phyloP scores from a whole-genome alignment of 768 basidiomycete genomes.

The Lactarius deliciosus region DNA sequence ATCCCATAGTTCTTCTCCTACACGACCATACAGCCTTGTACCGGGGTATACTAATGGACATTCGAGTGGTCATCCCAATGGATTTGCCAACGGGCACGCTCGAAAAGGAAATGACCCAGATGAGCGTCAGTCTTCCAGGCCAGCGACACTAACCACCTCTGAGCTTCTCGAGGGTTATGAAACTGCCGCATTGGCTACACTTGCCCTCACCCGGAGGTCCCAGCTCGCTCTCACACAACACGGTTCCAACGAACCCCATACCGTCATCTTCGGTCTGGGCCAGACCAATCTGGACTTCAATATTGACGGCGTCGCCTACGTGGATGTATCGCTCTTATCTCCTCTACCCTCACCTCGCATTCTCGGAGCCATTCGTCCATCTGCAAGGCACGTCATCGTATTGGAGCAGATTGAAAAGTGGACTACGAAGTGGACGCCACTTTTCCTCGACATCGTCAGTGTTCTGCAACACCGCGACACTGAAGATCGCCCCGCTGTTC shows the following conservation, averaged over 20 bases:
- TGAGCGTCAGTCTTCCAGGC: conserved; percentile 27
- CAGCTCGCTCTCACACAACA: conserved; percentile 52
- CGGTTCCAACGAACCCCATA: conserved; percentile 57
- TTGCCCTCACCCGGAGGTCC: conserved; percentile 59
- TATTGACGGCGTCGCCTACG: conserved; percentile 60
- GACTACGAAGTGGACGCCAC: conserved; percentile 80
- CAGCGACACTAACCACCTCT: conserved; percentile 28
- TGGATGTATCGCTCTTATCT: conserved; percentile 63
- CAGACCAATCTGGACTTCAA: conserved; percentile 42
- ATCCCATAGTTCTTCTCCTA: conserved; percentile 11
- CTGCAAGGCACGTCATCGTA: conserved; percentile 68
- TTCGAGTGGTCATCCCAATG: conserved; percentile 39
- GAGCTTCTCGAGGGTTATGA: conserved; percentile 61
- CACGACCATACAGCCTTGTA: conserved; percentile 10
- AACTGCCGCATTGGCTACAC: conserved; percentile 62
- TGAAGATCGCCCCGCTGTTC: conserved; percentile 52
- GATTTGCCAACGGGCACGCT: conserved; percentile 37
- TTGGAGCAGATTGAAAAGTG: conserved; percentile 78
- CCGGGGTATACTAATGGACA: conserved; percentile 18
- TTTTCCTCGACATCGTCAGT: conserved; percentile 79
- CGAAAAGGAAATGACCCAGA: conserved; percentile 33
- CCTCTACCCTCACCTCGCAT: conserved; percentile 64
- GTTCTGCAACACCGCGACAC: conserved; percentile 62
- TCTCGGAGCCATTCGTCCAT: conserved; percentile 56
- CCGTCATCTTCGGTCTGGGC: conserved; percentile 73